These are phyloP conservation scores for Cryptococcus sp. DNA, from an alignment of 1,284 basidiomycete species.

Conservation along the genomic window DNA sequence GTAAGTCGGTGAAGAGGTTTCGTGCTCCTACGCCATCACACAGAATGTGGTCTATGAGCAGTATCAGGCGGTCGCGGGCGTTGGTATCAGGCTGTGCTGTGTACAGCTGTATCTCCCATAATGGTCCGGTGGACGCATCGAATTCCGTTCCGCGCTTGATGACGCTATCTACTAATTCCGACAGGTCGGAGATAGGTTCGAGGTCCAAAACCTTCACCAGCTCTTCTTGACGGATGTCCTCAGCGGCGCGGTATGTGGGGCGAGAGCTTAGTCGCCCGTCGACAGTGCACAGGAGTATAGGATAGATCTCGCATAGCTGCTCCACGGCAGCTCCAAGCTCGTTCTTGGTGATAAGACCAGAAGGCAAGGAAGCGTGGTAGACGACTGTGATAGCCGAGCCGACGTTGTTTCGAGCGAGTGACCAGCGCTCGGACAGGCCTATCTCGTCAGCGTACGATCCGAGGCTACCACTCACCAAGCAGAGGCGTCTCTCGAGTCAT, in stretches of 20 bases:
- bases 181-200: neutral
- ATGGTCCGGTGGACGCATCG: neutral
- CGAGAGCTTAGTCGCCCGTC: neutral
- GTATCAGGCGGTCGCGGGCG: conserved; percentile 5
- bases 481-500: neutral
- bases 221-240: neutral
- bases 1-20: conserved; percentile 11
- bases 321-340: neutral
- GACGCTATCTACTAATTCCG: neutral
- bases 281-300: conserved; percentile 4
- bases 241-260: neutral
- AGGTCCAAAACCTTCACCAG: conserved; percentile 1
- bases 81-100: neutral
- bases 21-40: conserved; percentile 14
- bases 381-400: conserved; percentile 10
- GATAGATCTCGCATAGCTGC: conserved; percentile 2
- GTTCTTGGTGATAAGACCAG: neutral
- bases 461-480: conserved; percentile 1
- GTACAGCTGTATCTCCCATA: conserved; percentile 4
- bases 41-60: conserved; percentile 12
- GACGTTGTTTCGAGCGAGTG: conserved; percentile 8
- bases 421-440: conserved; percentile 17
- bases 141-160: neutral
- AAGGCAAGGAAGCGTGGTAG: conserved; percentile 11
- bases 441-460: neutral